These are phyloP conservation scores for Circinella minor DNA, from an alignment of 371 early-diverging fungal genomes.

Conservation along the genomic window DNA sequence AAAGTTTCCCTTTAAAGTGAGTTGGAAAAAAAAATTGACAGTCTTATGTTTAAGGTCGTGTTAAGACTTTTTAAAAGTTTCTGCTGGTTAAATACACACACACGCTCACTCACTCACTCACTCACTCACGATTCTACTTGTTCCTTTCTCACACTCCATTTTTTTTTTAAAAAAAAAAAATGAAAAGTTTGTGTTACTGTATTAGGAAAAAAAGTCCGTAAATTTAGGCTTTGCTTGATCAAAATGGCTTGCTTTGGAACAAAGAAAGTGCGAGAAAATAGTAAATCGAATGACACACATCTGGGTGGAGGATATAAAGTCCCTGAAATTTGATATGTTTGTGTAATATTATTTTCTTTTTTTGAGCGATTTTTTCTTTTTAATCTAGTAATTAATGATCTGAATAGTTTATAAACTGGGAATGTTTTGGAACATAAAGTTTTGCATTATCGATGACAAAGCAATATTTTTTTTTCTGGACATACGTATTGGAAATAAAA, in stretches of 20 bases:
- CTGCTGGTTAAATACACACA: too few relatives aligned
- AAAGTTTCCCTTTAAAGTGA: not conserved
- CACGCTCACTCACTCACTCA: too few relatives aligned
- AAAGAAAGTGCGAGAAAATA: not conserved
- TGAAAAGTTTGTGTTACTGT: not conserved
- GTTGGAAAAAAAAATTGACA: constrained; percentile 3
- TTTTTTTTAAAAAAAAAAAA: too few relatives aligned
- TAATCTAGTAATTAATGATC: too few relatives aligned
- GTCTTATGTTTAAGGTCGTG: not conserved
- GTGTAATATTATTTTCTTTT: too few relatives aligned
- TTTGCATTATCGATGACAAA: constrained; percentile 10
- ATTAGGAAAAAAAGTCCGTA: not conserved
- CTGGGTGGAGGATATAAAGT: not conserved
- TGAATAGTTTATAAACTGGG: not conserved
- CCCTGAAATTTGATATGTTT: not conserved
- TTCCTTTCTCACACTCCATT: constrained; percentile 1
- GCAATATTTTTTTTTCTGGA: not conserved
- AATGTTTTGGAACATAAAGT: not conserved
- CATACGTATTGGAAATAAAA: too few relatives aligned
- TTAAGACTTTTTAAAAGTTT: too few relatives aligned
- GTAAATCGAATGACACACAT: not conserved
- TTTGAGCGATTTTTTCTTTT: too few relatives aligned
- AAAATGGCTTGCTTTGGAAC: too few relatives aligned
- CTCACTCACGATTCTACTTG: too few relatives aligned
- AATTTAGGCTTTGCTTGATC: too few relatives aligned